Evolutionary conservation across 352 stramenopile genomes (phyloP).

Genomic region (Globisporangium nodosum): DNA sequence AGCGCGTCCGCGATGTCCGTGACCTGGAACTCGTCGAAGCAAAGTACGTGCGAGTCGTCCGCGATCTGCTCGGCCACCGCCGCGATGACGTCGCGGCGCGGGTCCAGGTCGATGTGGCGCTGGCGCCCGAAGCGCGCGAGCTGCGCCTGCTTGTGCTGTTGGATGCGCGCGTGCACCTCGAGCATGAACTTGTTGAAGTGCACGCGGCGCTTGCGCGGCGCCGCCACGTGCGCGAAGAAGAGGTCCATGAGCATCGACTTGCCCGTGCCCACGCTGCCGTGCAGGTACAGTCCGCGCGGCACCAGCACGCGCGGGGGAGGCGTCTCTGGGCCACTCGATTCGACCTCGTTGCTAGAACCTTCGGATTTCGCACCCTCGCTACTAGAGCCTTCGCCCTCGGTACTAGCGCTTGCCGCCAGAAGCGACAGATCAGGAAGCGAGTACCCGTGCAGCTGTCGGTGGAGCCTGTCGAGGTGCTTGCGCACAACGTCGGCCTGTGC

Average conservation of each 20-base stretch:
- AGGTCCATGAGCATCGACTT: slow-evolving; percentile 98
- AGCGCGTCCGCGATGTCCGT: slow-evolving; percentile 96
- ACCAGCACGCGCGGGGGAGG: slow-evolving; percentile 28
- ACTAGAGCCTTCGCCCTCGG: background rate
- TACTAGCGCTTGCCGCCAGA: background rate
- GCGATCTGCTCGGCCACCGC: slow-evolving; percentile 86
- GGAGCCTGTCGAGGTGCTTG: slow-evolving; percentile 57
- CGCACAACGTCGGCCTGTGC: slow-evolving; percentile 23
- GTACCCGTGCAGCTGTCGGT: slow-evolving; percentile 47
- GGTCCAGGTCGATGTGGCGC: slow-evolving; percentile 81
- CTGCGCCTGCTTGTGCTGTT: slow-evolving; percentile 87
- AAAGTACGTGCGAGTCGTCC: slow-evolving; percentile 88
- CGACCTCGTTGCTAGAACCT: too few species aligned
- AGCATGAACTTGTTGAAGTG: slow-evolving; percentile 99
- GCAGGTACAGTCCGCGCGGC: slow-evolving; percentile 91
- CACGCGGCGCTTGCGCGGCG: slow-evolving; percentile 83
- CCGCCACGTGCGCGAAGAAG: slow-evolving; percentile 75
- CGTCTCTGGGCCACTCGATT: background rate
- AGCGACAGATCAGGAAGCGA: slow-evolving; percentile 26
- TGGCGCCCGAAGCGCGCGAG: slow-evolving; percentile 71
- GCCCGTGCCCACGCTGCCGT: slow-evolving; percentile 92
- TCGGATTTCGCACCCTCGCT: slow-evolving; percentile 1
- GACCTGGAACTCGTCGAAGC: slow-evolving; percentile 98
- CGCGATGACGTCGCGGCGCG: slow-evolving; percentile 61
- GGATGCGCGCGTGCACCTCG: slow-evolving; percentile 92